Evolutionary conservation across 1,139 yeast genomes (phyloP), one percentile per base, ranked within the genome.

Genomic region (Candida sanyaensis): DNA sequence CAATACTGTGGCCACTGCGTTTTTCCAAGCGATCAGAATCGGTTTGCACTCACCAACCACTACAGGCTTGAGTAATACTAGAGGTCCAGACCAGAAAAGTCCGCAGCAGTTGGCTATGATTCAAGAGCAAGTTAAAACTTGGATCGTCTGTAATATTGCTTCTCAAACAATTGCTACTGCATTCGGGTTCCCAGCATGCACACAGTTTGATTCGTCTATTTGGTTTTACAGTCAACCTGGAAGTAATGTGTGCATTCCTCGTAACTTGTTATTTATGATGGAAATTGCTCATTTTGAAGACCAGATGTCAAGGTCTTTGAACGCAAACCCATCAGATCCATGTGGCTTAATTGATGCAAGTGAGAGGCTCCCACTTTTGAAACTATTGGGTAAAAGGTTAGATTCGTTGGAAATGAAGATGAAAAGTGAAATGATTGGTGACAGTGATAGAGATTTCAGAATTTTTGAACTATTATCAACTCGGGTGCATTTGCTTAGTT

Each of bases 131-230:
- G 77, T 86, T 37, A 78, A 86, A 51, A 92, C 99, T 0, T 93
- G 99, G 99, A 81, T 90, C n/a, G 80, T 89, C 10, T 90, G 97
- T 61, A 93, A 93, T 62, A 79, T 88, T 29, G 96, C 89, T 0
- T 86, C 96, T 1, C 98, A 93, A 65, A 81, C 87, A 4, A 86
- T 92, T 50, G 96, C 97, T 1, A 84, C 96, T 1, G 87, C 96
- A 8, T 91, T 91, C 67, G 99, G 99, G 17, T 91, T 88, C 61
- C 98, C 98, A 0, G 90, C 96, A 0, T 90, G 91, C 65, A 91
- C 88, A 1, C 89, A 85, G 51, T 89, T 91, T 62, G 96, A 89
- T 62, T 79, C 88, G 13, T 80, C 92, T 0, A 80, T 86, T 4
- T 73, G 86, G 63, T 76, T 79, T 21, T 75, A 80, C 30, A 75